Percentiles rank a stretch among this genome's conserved stretches.
These are phyloP conservation scores for Phylloporus sp. DNA, from an alignment of 768 basidiomycete genomes.

Conservation along the genomic window DNA sequence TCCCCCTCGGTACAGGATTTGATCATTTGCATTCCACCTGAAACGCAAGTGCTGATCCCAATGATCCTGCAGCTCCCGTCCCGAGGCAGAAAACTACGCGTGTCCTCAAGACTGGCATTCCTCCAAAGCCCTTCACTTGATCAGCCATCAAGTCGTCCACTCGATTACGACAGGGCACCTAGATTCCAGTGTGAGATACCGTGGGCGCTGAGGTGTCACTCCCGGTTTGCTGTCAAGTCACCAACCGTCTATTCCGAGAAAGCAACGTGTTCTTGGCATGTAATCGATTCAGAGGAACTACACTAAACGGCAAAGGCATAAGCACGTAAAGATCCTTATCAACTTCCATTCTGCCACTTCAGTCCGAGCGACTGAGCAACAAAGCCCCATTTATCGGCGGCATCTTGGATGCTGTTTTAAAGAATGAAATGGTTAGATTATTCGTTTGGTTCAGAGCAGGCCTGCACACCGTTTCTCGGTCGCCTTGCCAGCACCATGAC, in stretches of 20 bases:
- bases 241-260: neutral
- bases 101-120: slow-evolving; percentile 80
- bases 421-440: slow-evolving; percentile 12
- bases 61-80: slow-evolving; percentile 60
- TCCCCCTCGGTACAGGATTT: neutral
- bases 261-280: slow-evolving; percentile 1
- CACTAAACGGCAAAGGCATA: neutral
- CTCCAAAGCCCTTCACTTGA: slow-evolving; percentile 9
- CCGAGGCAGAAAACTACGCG: slow-evolving; percentile 87
- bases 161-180: neutral
- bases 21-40: neutral
- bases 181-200: neutral
- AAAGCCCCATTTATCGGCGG: slow-evolving; percentile 76
- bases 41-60: slow-evolving; percentile 9
- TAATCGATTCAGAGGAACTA: neutral
- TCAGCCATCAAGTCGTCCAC: neutral
- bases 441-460: slow-evolving; percentile 1
- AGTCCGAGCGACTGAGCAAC: slow-evolving; percentile 63
- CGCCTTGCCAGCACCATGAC: slow-evolving; percentile 78
- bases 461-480: slow-evolving; percentile 56
- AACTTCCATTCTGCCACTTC: slow-evolving; percentile 28
- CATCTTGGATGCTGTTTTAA: slow-evolving; percentile 60
- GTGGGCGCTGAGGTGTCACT: neutral
- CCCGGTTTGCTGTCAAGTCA: neutral
- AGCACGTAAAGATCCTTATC: slow-evolving; percentile 1